Conservation (phyloP, 208 protist species). For the Paratrypanosoma confusum region DNA sequence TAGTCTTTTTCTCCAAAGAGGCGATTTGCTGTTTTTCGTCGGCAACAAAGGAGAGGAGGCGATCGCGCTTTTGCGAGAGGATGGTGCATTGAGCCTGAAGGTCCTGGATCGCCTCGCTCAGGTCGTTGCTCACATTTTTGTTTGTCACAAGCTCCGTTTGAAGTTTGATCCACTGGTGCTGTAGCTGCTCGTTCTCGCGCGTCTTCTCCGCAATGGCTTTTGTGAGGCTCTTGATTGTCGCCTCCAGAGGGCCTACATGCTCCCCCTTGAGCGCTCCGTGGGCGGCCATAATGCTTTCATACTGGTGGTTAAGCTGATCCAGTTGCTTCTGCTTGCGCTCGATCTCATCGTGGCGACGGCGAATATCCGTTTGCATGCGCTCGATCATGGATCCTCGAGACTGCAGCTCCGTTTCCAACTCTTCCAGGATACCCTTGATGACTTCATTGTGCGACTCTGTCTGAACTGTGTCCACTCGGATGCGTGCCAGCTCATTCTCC, state of each 20-base stretch:
- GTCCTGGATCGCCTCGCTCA: constrained; percentile 83
- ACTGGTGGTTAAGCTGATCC: constrained; percentile 92
- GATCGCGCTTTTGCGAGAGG: constrained; percentile 82
- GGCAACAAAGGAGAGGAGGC: constrained; percentile 61
- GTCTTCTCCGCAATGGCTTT: constrained; percentile 86
- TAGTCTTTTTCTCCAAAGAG: constrained; percentile 65
- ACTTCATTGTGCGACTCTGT: constrained; percentile 88
- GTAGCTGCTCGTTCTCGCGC: constrained; percentile 84
- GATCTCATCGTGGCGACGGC: constrained; percentile 91
- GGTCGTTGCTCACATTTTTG: constrained; percentile 81
- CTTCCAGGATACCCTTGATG: constrained; percentile 69
- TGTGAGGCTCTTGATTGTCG: constrained; percentile 91
- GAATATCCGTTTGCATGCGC: constrained; percentile 92
- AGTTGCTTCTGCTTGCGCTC: constrained; percentile 94
- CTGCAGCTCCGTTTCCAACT: constrained; percentile 87
- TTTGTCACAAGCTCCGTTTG: constrained; percentile 92
- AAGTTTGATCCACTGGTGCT: constrained; percentile 92
- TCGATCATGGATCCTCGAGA: constrained; percentile 86
- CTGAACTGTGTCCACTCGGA: constrained; percentile 92
- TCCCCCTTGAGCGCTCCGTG: constrained; percentile 71
- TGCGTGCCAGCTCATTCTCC: constrained; percentile 93
- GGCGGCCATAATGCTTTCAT: constrained; percentile 70
- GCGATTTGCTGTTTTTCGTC: constrained; percentile 75
- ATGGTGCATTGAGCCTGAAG: constrained; percentile 79
- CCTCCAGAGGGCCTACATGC: constrained; percentile 90